phyloP scores from a whole-genome alignment of 129 eudicot species.

The Flaveria linearis region DNA sequence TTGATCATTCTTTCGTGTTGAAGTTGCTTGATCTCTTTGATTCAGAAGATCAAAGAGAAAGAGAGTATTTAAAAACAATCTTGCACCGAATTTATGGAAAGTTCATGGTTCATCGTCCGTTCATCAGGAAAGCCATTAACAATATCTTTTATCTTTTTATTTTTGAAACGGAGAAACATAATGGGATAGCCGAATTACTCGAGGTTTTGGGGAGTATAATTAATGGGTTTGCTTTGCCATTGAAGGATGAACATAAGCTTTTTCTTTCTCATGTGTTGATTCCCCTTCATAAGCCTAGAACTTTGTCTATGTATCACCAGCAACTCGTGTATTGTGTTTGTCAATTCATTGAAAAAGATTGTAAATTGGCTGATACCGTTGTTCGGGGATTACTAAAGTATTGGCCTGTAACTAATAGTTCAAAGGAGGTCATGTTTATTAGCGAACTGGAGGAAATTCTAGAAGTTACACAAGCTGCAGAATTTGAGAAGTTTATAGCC shows the following conservation, averaged over 20 bases:
- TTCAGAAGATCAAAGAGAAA: slow-evolving; percentile 69
- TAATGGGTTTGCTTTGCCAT: slow-evolving; percentile 60
- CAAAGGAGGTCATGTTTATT: slow-evolving; percentile 65
- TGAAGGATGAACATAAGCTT: slow-evolving; percentile 57
- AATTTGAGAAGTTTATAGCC: slow-evolving; percentile 67
- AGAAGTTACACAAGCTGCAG: slow-evolving; percentile 67
- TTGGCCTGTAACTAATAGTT: slow-evolving; percentile 73
- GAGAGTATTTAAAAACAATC: slow-evolving; percentile 77
- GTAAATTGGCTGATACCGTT: slow-evolving; percentile 61
- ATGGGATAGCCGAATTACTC: slow-evolving; percentile 56
- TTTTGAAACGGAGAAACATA: slow-evolving; percentile 51
- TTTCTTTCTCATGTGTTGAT: slow-evolving; percentile 66
- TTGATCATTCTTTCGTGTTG: slow-evolving; percentile 57
- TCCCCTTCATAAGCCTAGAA: slow-evolving; percentile 72
- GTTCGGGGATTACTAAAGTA: slow-evolving; percentile 65
- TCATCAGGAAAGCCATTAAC: slow-evolving; percentile 62
- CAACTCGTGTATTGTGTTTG: slow-evolving; percentile 68
- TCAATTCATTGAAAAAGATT: slow-evolving; percentile 75
- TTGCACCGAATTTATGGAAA: slow-evolving; percentile 59
- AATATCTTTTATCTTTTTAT: slow-evolving; percentile 52
- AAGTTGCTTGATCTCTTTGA: slow-evolving; percentile 59
- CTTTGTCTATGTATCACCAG: slow-evolving; percentile 62
- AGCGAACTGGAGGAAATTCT: slow-evolving; percentile 76
- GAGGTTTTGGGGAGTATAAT: slow-evolving; percentile 67
- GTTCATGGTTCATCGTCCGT: slow-evolving; percentile 72